Conservation (phyloP, 2,329 filamentous ascomycete species). For the Emmonsiellopsis sp. region DNA sequence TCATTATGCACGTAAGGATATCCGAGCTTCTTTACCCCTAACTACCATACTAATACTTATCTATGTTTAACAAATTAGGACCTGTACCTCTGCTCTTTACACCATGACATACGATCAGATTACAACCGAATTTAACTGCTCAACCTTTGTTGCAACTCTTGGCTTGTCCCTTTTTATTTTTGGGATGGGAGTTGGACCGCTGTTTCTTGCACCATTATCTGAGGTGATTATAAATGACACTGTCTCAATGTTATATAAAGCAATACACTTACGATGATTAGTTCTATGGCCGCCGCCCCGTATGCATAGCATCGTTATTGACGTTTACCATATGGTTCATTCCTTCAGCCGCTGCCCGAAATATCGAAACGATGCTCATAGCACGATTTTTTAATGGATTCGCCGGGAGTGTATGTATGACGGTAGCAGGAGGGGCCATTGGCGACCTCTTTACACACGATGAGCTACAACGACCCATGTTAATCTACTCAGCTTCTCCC, state of each 20-base stretch:
- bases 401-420: constrained; percentile 55
- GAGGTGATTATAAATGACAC: constrained; percentile 44
- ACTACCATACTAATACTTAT: background rate
- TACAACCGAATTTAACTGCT: background rate
- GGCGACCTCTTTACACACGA: constrained; percentile 60
- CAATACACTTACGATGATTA: background rate
- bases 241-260: background rate
- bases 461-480: constrained; percentile 65
- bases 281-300: background rate
- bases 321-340: constrained; percentile 49
- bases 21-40: background rate
- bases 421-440: constrained; percentile 69
- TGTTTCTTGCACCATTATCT: constrained; percentile 52
- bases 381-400: constrained; percentile 52
- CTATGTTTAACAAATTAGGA: background rate
- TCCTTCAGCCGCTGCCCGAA: constrained; percentile 43
- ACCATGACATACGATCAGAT: constrained; percentile 1
- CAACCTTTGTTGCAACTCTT: constrained; percentile 32
- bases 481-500: constrained; percentile 57
- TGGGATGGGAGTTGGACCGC: constrained; percentile 46
- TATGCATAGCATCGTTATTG: constrained; percentile 29
- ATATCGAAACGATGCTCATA: constrained; percentile 47
- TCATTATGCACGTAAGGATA: constrained; percentile 1
- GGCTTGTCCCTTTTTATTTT: constrained; percentile 53
- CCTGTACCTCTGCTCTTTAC: background rate